Evolutionary conservation across 2,329 filamentous ascomycete species (phyloP).

Genomic region (Apiospora kogelbergensis): DNA sequence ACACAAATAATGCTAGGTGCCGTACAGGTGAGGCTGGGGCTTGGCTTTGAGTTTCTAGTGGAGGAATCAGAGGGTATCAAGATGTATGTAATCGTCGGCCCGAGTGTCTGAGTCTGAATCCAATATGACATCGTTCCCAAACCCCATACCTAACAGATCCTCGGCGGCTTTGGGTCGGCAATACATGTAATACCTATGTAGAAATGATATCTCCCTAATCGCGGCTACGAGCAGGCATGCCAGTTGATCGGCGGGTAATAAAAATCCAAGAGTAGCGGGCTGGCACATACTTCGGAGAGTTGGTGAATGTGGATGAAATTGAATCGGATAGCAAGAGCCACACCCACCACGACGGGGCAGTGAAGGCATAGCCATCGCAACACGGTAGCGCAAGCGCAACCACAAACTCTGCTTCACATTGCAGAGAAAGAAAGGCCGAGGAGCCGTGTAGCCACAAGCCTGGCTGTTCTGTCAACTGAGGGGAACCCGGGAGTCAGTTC

Average conservation of each 20-base stretch:
- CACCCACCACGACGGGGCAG: neutral
- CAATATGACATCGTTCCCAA: neutral
- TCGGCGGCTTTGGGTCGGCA: too few relatives aligned
- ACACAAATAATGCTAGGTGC: neutral
- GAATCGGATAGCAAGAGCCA: neutral
- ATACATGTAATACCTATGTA: neutral
- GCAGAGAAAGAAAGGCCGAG: neutral
- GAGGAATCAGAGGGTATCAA: neutral
- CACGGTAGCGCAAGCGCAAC: neutral
- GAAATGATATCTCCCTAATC: neutral
- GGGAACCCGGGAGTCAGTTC: neutral
- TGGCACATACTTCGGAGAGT: neutral
- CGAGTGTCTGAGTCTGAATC: neutral
- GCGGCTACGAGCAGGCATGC: neutral
- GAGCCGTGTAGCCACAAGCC: neutral
- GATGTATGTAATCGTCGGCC: neutral
- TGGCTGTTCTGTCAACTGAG: neutral
- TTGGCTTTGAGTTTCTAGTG: slow-evolving; percentile 4
- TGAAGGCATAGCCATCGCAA: neutral
- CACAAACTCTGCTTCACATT: slow-evolving; percentile 3
- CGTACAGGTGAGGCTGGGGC: neutral
- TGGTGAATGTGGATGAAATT: neutral
- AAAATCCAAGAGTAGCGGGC: neutral
- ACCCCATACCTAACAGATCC: neutral
- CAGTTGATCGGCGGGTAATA: neutral